Conservation (phyloP, 2,329 filamentous ascomycete species). For the Tolypocladium amazonense region DNA sequence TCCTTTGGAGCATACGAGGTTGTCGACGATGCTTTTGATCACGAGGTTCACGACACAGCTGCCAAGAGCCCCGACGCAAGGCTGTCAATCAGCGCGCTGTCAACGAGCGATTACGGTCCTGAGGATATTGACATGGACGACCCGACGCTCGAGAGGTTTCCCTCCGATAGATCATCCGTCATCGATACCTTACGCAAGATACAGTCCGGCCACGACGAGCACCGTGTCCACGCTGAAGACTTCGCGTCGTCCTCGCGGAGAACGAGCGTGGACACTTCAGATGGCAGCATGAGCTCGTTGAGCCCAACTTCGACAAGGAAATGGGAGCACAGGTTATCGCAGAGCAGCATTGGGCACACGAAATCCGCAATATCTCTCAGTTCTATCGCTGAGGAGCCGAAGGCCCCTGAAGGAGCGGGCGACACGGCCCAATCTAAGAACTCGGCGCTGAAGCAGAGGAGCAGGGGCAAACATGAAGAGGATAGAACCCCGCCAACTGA, state of each 20-base stretch:
- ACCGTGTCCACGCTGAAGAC: conserved; percentile 24
- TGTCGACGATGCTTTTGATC: conserved; percentile 19
- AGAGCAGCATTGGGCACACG: conserved; percentile 22
- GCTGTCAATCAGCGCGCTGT: conserved; percentile 7
- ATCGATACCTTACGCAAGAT: conserved; percentile 34
- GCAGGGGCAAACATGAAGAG: background rate
- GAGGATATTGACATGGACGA: conserved; percentile 28
- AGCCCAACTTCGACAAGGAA: conserved; percentile 21
- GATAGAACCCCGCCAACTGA: conserved; percentile 16
- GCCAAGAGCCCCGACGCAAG: conserved; percentile 8
- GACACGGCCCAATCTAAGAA: background rate
- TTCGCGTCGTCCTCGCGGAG: conserved; percentile 21
- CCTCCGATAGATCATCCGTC: conserved; percentile 32
- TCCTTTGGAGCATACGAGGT: conserved; percentile 29
- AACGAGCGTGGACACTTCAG: conserved; percentile 24
- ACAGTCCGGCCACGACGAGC: conserved; percentile 30
- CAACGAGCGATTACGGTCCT: conserved; percentile 8
- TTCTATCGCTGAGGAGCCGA: conserved; percentile 35
- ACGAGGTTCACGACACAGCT: conserved; percentile 11
- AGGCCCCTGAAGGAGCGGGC: conserved; percentile 4
- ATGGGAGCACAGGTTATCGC: conserved; percentile 20
- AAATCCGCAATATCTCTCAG: conserved; percentile 30
- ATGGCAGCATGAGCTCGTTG: conserved; percentile 22
- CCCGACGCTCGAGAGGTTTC: conserved; percentile 37
- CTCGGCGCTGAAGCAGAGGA: background rate